These are phyloP conservation scores for Vigna unguiculata DNA, from an alignment of 306 rosid genomes.

Conservation along the genomic window DNA sequence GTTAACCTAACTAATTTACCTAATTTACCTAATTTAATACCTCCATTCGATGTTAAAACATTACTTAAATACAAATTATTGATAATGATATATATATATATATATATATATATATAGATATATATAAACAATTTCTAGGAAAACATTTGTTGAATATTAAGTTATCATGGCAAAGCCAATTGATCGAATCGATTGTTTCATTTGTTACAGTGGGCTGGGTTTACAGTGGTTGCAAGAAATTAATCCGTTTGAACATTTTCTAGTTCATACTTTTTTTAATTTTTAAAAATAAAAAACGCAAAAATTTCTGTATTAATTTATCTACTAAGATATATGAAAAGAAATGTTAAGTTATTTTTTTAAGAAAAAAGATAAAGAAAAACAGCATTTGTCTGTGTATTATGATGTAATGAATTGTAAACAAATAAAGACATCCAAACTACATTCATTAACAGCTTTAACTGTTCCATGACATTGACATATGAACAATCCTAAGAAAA, in stretches of 20 bases:
- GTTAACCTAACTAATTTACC: not conserved
- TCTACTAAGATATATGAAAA: not conserved
- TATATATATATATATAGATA: not conserved
- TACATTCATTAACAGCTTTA: conserved; percentile 4
- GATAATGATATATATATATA: not conserved
- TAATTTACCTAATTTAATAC: too few species aligned
- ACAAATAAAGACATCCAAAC: not conserved
- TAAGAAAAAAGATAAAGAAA: too few species aligned
- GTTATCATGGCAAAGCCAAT: not conserved
- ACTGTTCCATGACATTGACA: not conserved
- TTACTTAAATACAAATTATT: not conserved
- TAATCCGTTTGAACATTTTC: not conserved
- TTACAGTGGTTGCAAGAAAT: not conserved
- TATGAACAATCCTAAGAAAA: conserved; percentile 2
- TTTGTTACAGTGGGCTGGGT: not conserved
- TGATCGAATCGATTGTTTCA: not conserved
- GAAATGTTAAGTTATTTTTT: not conserved
- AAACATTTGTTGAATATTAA: not conserved
- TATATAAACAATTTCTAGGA: too few species aligned
- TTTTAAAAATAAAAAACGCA: not conserved
- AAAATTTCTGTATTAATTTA: not conserved
- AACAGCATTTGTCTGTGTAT: not conserved
- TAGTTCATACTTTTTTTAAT: too few species aligned
- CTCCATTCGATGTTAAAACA: not conserved
- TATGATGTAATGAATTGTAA: not conserved